Evolutionary conservation across 2,329 filamentous ascomycete genomes (phyloP), one percentile per base, ranked within the genome.

Genomic region (Cladosporium colombiae): DNA sequence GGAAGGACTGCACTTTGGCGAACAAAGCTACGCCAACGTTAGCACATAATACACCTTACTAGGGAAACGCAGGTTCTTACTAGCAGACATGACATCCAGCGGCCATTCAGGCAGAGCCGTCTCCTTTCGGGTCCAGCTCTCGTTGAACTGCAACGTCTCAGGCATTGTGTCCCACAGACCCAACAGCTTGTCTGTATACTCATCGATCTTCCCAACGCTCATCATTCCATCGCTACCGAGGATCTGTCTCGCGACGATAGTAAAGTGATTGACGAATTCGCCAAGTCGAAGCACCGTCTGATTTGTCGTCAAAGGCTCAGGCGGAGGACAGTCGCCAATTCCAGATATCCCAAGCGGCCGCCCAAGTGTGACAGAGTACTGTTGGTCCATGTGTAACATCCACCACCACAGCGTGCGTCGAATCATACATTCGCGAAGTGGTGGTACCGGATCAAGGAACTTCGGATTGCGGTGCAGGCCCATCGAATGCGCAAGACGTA

Each of bases 341-440:
- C 80, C 81, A 57, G 80, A 82, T 37, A 83, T 83, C 0, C 81
- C 82, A 11, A 83, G 71, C 1, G 82, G 82, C 40, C 82, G 75
- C 23, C 82, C 82, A 0, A 83, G 75, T 0, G 80, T 82, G 72
- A 83, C 81, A 0, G 81, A 82, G 67, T 83, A 83, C 57, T 83
- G 79, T 65, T 83, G 81, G 57, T 84, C 82, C 77, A 83, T 80
- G 66, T 83, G 80, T n/a, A 84, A 70, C 76, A 84, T 81, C 79
- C 81, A 82, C 82, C 82, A 84, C 82, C 82, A 84, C 1, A 83
- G 72, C 18, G 78, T 78, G 61, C 79, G 80, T 6, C 82, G 75
- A 16, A 80, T 74, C 16, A 76, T 76, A 57, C 76, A 78, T 68
- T 83, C 81, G 27, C 77, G 75, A 8, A 79, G 74, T 1, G 78